These are phyloP conservation scores for Ambrosia trifida DNA, from an alignment of 129 eudicot genomes.

Conservation along the genomic window DNA sequence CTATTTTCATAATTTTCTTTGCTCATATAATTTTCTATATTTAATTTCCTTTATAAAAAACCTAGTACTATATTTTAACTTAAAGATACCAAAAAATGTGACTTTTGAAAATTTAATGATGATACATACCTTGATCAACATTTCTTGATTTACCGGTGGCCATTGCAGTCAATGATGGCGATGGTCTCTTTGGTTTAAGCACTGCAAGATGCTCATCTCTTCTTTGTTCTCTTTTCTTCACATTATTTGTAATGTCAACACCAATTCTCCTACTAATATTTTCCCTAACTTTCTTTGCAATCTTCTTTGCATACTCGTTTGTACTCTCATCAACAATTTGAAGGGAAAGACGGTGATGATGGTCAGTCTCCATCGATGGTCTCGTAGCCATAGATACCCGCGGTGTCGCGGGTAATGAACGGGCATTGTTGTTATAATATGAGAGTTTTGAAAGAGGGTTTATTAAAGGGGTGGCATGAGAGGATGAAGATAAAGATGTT, in stretches of 20 bases:
- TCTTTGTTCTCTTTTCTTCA: conserved; percentile 42
- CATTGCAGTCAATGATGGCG: conserved; percentile 7
- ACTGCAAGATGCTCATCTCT: conserved; percentile 58
- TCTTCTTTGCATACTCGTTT: conserved; percentile 60
- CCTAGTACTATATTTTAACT: too few species aligned
- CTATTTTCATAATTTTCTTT: too few species aligned
- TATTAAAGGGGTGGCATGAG: conserved; percentile 19
- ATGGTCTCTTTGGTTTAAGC: conserved; percentile 48
- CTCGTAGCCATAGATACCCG: conserved; percentile 52
- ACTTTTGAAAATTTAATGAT: too few species aligned
- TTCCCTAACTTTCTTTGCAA: conserved; percentile 64
- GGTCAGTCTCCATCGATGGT: conserved; percentile 45
- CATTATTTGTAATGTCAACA: conserved; percentile 67
- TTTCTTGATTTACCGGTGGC: conserved; percentile 20
- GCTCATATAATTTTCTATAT: too few species aligned
- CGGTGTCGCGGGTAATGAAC: conserved; percentile 68
- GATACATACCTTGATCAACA: conserved; percentile 22
- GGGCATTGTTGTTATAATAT: conserved; percentile 10
- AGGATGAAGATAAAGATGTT: conserved; percentile 36
- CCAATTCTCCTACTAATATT: conserved; percentile 66
- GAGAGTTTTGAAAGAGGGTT: conserved; percentile 37
- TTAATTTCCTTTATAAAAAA: too few species aligned
- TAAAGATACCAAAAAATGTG: too few species aligned
- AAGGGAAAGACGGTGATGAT: conserved; percentile 68
- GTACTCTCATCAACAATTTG: conserved; percentile 58